Evolutionary conservation across 768 basidiomycete species (phyloP).

Genomic region (Suillus subalutaceus): DNA sequence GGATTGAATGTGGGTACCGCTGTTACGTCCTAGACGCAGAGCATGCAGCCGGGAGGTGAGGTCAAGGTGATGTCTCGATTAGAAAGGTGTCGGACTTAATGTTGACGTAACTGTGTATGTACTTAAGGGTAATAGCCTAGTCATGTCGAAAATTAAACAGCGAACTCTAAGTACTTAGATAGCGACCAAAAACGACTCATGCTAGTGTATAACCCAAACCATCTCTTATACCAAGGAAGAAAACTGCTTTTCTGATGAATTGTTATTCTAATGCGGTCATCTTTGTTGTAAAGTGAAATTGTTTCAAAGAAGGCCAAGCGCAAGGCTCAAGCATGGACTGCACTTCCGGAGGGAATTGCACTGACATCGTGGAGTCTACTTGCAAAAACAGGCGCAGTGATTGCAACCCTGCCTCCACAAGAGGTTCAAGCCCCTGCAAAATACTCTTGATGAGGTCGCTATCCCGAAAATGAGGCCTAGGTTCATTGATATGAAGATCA

Average conservation of each 20-base stretch:
- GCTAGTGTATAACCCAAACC: background rate
- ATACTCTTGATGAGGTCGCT: constrained; percentile 2
- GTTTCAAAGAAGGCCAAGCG: constrained; percentile 11
- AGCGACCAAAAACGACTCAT: background rate
- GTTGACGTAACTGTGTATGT: background rate
- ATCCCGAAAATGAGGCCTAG: background rate
- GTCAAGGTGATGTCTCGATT: background rate
- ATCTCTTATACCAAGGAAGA: background rate
- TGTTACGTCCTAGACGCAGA: background rate
- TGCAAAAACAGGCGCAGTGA: constrained; percentile 7
- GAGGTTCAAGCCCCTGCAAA: constrained; percentile 5
- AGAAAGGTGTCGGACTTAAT: background rate
- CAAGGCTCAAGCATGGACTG: constrained; percentile 7
- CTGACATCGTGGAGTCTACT: background rate
- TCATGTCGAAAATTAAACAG: background rate
- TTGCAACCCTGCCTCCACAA: constrained; percentile 9
- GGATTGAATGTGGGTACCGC: background rate
- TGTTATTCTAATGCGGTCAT: background rate
- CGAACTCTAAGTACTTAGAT: background rate
- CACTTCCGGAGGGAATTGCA: constrained; percentile 3
- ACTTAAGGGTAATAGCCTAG: too few species aligned
- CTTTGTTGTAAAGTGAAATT: constrained; percentile 10
- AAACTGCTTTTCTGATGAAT: background rate
- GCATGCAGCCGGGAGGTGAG: background rate
- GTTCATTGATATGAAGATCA: constrained; percentile 11